phyloP scores from a whole-genome alignment of 1,284 basidiomycete species.

The Puccinia polysora region DNA sequence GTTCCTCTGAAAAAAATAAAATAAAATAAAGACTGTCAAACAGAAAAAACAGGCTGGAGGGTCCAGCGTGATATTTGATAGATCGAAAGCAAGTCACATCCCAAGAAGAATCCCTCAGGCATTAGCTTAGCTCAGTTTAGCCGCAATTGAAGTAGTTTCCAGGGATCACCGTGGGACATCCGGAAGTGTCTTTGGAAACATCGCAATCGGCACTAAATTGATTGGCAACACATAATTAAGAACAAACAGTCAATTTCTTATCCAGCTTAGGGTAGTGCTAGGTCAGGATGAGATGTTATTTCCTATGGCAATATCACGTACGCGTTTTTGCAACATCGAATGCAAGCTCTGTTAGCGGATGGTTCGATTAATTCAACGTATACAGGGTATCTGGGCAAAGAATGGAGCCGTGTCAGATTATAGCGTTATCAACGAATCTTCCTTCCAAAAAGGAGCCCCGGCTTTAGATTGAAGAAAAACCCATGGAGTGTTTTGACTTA shows the following conservation, averaged over 20 bases:
- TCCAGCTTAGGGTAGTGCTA: background rate
- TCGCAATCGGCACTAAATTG: conserved; percentile 44
- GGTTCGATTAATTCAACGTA: conserved; percentile 52
- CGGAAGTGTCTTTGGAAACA: conserved; percentile 45
- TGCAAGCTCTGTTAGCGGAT: conserved; percentile 48
- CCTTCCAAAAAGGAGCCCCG: background rate
- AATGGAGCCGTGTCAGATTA: background rate
- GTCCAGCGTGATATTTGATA: no score
- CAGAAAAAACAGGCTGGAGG: no score
- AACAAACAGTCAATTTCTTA: background rate
- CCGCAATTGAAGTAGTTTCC: conserved; percentile 39
- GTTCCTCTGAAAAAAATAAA: no score
- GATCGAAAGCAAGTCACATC: no score
- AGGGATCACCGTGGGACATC: conserved; percentile 47
- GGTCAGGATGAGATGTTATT: background rate
- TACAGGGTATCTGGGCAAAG: conserved; percentile 46
- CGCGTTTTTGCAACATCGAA: conserved; percentile 50
- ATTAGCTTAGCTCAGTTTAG: no score
- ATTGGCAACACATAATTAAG: background rate
- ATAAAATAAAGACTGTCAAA: no score
- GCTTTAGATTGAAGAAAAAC: background rate
- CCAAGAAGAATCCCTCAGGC: no score
- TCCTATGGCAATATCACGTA: background rate
- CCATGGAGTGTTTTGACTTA: background rate
- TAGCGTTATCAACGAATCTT: background rate